A percentile compares a stretch with the other conserved stretches of the same genome.
phyloP scores from a whole-genome alignment of 2,329 filamentous ascomycete species.

The Ophiostoma australiae region DNA sequence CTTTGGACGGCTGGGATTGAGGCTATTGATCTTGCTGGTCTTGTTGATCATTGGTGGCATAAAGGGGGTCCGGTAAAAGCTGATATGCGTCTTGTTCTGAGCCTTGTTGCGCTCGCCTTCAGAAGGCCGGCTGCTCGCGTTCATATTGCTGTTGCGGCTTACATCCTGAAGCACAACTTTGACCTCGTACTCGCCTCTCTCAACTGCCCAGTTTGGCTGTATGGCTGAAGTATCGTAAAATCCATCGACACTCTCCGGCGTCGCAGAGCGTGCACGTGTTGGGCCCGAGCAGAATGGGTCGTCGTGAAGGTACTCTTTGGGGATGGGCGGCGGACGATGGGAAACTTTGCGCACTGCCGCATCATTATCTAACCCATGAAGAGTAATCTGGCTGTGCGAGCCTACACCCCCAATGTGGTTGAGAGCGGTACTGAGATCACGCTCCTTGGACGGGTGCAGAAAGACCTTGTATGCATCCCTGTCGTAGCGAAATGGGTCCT shows the following conservation, averaged over 20 bases:
- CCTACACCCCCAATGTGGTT: constrained; percentile 32
- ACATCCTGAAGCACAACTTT: constrained; percentile 29
- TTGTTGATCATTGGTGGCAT: background rate
- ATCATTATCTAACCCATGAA: constrained; percentile 14
- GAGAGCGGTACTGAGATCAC: constrained; percentile 42
- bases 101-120: background rate
- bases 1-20: background rate
- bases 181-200: constrained; percentile 26
- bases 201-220: constrained; percentile 24
- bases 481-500: constrained; percentile 47
- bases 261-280: constrained; percentile 16
- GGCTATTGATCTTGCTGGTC: background rate
- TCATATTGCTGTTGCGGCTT: constrained; percentile 7
- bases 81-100: no score
- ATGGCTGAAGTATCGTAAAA: constrained; percentile 26
- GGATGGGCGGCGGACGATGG: background rate
- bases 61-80: background rate
- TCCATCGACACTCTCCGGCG: constrained; percentile 20
- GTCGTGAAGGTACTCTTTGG: constrained; percentile 18
- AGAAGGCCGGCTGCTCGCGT: background rate
- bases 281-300: constrained; percentile 17
- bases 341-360: background rate
- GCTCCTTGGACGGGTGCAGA: constrained; percentile 38
- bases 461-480: constrained; percentile 37
- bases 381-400: constrained; percentile 29